A percentile compares a stretch with the other conserved stretches of the same genome.
phyloP scores from a whole-genome alignment of 805 yeast species.

The Lipomyces yamanashiensis region DNA sequence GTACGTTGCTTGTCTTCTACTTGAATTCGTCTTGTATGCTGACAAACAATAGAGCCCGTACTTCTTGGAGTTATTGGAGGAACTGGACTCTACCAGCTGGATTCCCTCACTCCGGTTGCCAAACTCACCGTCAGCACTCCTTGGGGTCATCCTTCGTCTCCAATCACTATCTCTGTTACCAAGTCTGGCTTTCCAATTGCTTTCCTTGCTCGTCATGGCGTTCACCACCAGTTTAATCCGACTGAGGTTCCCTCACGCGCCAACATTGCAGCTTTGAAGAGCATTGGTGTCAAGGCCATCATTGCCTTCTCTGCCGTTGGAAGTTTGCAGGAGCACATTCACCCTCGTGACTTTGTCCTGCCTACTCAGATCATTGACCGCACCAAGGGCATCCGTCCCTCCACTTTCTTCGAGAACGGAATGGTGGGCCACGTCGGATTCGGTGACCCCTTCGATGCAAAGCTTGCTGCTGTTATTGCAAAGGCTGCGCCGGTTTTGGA shows the following conservation, averaged over 20 bases:
- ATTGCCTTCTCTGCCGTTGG: slow-evolving; percentile 97
- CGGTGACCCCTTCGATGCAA: slow-evolving; percentile 92
- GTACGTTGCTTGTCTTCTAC: slow-evolving; percentile 20
- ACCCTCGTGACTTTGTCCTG: slow-evolving; percentile 94
- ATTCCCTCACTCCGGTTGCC: slow-evolving; percentile 83
- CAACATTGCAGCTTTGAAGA: slow-evolving; percentile 93
- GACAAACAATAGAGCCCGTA: slow-evolving; percentile 57
- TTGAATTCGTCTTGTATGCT: neutral
- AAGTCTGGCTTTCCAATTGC: slow-evolving; percentile 81
- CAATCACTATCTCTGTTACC: slow-evolving; percentile 87
- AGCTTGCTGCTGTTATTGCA: slow-evolving; percentile 67
- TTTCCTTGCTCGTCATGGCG: slow-evolving; percentile 93
- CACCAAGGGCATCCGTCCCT: slow-evolving; percentile 90
- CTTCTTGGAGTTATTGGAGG: slow-evolving; percentile 93
- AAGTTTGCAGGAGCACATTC: slow-evolving; percentile 83
- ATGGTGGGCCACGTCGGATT: slow-evolving; percentile 97
- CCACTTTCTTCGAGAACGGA: slow-evolving; percentile 88
- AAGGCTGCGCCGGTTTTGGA: slow-evolving; percentile 62
- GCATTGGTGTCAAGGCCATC: slow-evolving; percentile 82
- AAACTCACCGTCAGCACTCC: slow-evolving; percentile 84
- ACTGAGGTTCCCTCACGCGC: slow-evolving; percentile 91
- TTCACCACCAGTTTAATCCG: slow-evolving; percentile 86
- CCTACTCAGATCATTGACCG: slow-evolving; percentile 97
- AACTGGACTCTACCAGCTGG: slow-evolving; percentile 92
- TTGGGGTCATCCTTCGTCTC: slow-evolving; percentile 96